These are phyloP conservation scores for Pogostemon cablin DNA, from an alignment of 257 asterid genomes.

Conservation along the genomic window DNA sequence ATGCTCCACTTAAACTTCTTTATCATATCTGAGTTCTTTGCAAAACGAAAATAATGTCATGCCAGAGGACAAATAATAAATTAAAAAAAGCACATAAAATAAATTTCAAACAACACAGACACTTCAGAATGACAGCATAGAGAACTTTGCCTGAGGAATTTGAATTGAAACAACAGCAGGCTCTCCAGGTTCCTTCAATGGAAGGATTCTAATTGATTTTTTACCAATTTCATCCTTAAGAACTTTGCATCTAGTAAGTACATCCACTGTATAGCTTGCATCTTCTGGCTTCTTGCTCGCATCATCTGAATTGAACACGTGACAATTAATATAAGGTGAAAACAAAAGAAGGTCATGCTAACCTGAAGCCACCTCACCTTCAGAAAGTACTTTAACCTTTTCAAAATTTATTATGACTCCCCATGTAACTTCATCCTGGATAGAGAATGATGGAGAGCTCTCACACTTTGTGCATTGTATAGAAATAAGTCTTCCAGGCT, in stretches of 20 bases:
- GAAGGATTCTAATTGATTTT: conserved; percentile 60
- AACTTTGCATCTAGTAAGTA: conserved; percentile 83
- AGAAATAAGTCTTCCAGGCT: conserved; percentile 91
- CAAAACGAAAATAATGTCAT: background rate
- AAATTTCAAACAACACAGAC: conserved; percentile 12
- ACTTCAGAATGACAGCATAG: conserved; percentile 21
- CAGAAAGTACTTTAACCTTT: conserved; percentile 72
- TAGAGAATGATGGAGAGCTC: conserved; percentile 58
- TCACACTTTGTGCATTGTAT: conserved; percentile 62
- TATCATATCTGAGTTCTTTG: conserved; percentile 3
- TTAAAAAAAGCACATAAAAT: background rate
- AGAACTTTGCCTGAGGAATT: conserved; percentile 74
- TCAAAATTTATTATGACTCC: conserved; percentile 87
- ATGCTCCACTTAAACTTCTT: background rate
- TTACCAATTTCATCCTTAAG: conserved; percentile 71
- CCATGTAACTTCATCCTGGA: conserved; percentile 81
- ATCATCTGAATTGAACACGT: conserved; percentile 54
- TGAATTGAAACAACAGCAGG: conserved; percentile 82
- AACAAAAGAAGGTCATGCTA: conserved; percentile 18
- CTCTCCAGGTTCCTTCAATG: conserved; percentile 81
- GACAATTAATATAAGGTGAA: conserved; percentile 23
- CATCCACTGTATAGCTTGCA: conserved; percentile 78
- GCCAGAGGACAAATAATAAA: conserved; percentile 2
- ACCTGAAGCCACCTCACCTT: conserved; percentile 57
- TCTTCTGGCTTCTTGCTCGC: conserved; percentile 80